phyloP scores from a whole-genome alignment of 768 basidiomycete species.

The Trametes villosa region DNA sequence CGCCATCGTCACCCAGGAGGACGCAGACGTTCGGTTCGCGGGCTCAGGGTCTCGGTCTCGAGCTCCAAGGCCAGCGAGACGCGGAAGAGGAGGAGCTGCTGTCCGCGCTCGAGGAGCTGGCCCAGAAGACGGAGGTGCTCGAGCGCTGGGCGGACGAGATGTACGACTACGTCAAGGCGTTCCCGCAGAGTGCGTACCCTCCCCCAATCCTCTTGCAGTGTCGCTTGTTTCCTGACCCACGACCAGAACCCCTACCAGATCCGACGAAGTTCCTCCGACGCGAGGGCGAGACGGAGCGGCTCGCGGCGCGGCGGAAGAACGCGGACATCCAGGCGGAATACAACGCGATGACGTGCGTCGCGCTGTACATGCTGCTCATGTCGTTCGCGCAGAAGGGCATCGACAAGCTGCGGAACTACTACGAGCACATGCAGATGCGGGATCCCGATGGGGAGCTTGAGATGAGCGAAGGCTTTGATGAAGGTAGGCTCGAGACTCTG shows the following conservation, averaged over 20 bases:
- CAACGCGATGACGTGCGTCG: slow-evolving; percentile 83
- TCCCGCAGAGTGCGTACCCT: slow-evolving; percentile 72
- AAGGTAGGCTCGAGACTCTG: slow-evolving; percentile 52
- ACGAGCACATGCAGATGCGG: slow-evolving; percentile 82
- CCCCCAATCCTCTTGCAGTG: not conserved
- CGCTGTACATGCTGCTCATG: slow-evolving; percentile 90
- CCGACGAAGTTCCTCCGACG: slow-evolving; percentile 73
- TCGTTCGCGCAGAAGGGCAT: slow-evolving; percentile 94
- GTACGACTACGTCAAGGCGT: slow-evolving; percentile 84
- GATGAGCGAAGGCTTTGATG: slow-evolving; percentile 80
- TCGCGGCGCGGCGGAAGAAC: slow-evolving; percentile 68
- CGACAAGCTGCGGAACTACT: slow-evolving; percentile 74
- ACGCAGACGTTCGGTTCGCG: slow-evolving; percentile 51
- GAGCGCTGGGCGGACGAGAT: slow-evolving; percentile 95
- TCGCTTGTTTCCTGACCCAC: not conserved
- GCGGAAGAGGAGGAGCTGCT: slow-evolving; percentile 85
- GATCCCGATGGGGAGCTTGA: slow-evolving; percentile 76
- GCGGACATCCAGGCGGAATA: slow-evolving; percentile 82
- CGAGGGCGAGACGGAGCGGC: slow-evolving; percentile 73
- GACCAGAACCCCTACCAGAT: slow-evolving; percentile 77
- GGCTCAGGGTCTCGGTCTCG: slow-evolving; percentile 30
- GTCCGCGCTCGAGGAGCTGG: slow-evolving; percentile 81
- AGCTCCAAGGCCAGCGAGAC: slow-evolving; percentile 52
- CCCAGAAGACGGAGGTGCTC: slow-evolving; percentile 94
- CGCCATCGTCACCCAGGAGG: slow-evolving; percentile 55